These are phyloP conservation scores for Hemileccinum rubropunctum DNA, from an alignment of 768 basidiomycete species.

Conservation along the genomic window DNA sequence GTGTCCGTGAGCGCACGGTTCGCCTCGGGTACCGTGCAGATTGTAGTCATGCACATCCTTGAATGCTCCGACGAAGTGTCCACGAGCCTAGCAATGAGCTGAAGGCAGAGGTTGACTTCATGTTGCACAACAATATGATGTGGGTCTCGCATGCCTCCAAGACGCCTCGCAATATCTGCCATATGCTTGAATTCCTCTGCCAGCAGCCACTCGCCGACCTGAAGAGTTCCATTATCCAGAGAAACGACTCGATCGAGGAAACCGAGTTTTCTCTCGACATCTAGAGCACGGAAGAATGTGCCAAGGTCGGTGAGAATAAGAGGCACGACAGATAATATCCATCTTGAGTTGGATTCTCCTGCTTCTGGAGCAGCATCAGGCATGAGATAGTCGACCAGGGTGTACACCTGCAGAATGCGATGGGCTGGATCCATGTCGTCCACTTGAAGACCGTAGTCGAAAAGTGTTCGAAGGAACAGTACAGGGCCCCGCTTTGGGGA, in stretches of 20 bases:
- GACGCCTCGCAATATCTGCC: slow-evolving; percentile 34
- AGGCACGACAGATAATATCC: slow-evolving; percentile 57
- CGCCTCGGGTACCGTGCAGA: slow-evolving; percentile 45
- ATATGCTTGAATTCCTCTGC: slow-evolving; percentile 60
- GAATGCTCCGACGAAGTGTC: slow-evolving; percentile 37
- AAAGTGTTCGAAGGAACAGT: slow-evolving; percentile 52
- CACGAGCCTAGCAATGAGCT: slow-evolving; percentile 47
- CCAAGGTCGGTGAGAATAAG: slow-evolving; percentile 52
- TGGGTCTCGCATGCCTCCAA: slow-evolving; percentile 34
- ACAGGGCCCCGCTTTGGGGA: slow-evolving; percentile 41
- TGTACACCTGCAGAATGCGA: slow-evolving; percentile 53
- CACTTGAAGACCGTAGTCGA: slow-evolving; percentile 44
- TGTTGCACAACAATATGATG: slow-evolving; percentile 42
- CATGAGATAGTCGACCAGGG: slow-evolving; percentile 56
- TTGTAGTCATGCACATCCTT: slow-evolving; percentile 42
- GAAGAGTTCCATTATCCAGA: slow-evolving; percentile 43
- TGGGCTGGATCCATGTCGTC: slow-evolving; percentile 53
- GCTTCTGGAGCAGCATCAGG: slow-evolving; percentile 33
- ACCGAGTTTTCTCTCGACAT: slow-evolving; percentile 51
- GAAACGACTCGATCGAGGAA: slow-evolving; percentile 53
- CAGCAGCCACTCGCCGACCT: slow-evolving; percentile 58
- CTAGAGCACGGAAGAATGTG: slow-evolving; percentile 54
- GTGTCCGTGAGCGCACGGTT: slow-evolving; percentile 39
- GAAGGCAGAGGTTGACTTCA: slow-evolving; percentile 48
- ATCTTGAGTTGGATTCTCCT: slow-evolving; percentile 37